Evolutionary conservation across 176 grass and related monocot genomes (phyloP).

Genomic region (Pharus latifolius): DNA sequence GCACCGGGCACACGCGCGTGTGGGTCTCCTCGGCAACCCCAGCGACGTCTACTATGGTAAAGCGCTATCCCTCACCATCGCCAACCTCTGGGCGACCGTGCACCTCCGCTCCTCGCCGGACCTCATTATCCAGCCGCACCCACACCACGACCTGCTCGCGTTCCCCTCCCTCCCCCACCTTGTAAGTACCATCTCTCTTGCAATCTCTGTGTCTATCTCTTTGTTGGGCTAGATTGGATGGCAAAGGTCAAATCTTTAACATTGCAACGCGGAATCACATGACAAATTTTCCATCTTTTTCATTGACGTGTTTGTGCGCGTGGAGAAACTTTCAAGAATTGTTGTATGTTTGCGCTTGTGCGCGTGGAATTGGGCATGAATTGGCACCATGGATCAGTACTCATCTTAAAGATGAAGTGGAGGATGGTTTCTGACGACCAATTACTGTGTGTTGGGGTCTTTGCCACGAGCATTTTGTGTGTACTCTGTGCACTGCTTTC

Average conservation of each 20-base stretch:
- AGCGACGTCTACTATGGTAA: conserved; percentile 72
- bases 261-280: not conserved
- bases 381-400: too few species aligned
- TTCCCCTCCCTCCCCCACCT: conserved; percentile 54
- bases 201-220: not conserved
- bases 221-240: not conserved
- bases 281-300: not conserved
- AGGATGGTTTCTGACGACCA: too few species aligned
- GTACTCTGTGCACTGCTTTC: too few species aligned
- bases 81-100: conserved; percentile 64
- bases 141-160: conserved; percentile 56
- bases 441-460: too few species aligned
- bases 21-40: conserved; percentile 77
- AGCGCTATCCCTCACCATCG: conserved; percentile 54
- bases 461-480: too few species aligned
- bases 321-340: too few species aligned
- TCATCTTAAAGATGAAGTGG: too few species aligned
- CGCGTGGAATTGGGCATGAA: too few species aligned
- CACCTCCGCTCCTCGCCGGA: conserved; percentile 39
- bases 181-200: not conserved
- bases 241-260: not conserved
- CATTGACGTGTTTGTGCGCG: too few species aligned
- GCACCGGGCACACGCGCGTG: conserved; percentile 40
- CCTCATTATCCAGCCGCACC: conserved; percentile 62
- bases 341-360: too few species aligned